phyloP scores from a whole-genome alignment of 2,329 filamentous ascomycete genomes.

The Hirsutella rhossiliensis region DNA sequence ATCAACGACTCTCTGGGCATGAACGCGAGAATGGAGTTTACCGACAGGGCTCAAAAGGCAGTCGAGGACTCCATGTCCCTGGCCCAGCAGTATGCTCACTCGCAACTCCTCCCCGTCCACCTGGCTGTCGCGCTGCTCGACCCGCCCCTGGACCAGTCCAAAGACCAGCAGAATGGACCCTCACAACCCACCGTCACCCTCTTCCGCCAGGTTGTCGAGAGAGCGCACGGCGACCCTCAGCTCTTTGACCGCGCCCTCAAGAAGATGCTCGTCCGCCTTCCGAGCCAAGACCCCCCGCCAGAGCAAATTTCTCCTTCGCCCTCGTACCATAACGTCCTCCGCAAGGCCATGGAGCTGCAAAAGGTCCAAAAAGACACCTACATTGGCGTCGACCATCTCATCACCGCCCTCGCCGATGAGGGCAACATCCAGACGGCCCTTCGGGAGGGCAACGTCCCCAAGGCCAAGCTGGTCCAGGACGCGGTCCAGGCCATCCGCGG shows the following conservation, averaged over 20 bases:
- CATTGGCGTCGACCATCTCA: constrained; percentile 90
- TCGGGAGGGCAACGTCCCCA: constrained; percentile 81
- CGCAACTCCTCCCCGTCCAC: constrained; percentile 82
- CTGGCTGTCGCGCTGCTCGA: constrained; percentile 74
- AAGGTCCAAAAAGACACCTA: constrained; percentile 97
- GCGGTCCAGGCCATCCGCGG: constrained; percentile 89
- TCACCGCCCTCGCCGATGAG: constrained; percentile 75
- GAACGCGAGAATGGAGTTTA: constrained; percentile 79
- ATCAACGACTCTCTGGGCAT: constrained; percentile 26
- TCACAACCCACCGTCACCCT: constrained; percentile 57
- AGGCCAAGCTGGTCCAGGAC: constrained; percentile 77
- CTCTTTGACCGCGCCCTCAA: constrained; percentile 81
- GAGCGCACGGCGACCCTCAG: constrained; percentile 86
- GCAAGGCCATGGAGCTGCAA: constrained; percentile 77
- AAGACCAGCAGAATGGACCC: constrained; percentile 70
- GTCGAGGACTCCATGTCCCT: constrained; percentile 79
- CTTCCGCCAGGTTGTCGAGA: constrained; percentile 88
- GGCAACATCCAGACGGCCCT: constrained; percentile 58
- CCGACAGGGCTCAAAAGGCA: constrained; percentile 82
- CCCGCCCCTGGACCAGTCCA: constrained; percentile 62
- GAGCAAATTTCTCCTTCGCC: constrained; percentile 78
- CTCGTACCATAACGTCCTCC: constrained; percentile 68
- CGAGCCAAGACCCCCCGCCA: constrained; percentile 89
- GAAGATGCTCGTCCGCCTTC: constrained; percentile 79
- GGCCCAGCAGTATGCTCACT: constrained; percentile 81